Conservation (phyloP, 768 basidiomycete genomes). For the Suillus decipiens region DNA sequence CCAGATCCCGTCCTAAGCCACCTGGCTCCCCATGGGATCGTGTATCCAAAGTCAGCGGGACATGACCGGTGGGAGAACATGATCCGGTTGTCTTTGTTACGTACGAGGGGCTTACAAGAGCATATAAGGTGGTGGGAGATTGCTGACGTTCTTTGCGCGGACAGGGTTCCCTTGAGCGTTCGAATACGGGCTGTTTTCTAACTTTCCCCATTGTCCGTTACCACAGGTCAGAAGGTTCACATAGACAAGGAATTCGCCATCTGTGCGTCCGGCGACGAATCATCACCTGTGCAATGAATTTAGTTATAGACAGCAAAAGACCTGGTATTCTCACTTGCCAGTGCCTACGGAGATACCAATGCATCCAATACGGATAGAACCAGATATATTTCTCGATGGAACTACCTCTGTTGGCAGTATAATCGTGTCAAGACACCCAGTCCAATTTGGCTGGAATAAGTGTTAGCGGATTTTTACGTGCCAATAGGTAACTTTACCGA, state of each 20-base stretch:
- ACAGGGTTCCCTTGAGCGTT: constrained; percentile 71
- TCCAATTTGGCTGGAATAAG: constrained; percentile 68
- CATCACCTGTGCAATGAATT: constrained; percentile 48
- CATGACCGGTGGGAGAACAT: constrained; percentile 76
- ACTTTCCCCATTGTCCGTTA: constrained; percentile 80
- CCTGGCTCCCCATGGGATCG: constrained; percentile 46
- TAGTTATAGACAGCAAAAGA: background rate
- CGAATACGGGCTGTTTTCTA: constrained; percentile 64
- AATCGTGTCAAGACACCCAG: constrained; percentile 70
- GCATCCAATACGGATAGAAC: constrained; percentile 58
- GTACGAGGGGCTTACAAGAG: constrained; percentile 37
- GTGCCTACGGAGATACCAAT: constrained; percentile 61
- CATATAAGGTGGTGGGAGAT: constrained; percentile 41
- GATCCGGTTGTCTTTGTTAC: constrained; percentile 60
- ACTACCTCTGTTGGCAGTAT: constrained; percentile 84
- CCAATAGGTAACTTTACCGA: constrained; percentile 50
- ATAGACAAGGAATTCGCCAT: constrained; percentile 34
- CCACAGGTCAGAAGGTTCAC: constrained; percentile 75
- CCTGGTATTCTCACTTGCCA: constrained; percentile 24
- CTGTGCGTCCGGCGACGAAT: constrained; percentile 67
- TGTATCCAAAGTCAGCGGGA: constrained; percentile 73
- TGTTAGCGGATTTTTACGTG: constrained; percentile 9
- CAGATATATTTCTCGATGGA: constrained; percentile 59
- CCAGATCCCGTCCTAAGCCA: constrained; percentile 60
- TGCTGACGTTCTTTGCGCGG: constrained; percentile 78